A percentile compares a stretch with the other conserved stretches of the same genome.
These are phyloP conservation scores for Kitagawia praeruptora DNA, from an alignment of 129 eudicot genomes.

Conservation along the genomic window DNA sequence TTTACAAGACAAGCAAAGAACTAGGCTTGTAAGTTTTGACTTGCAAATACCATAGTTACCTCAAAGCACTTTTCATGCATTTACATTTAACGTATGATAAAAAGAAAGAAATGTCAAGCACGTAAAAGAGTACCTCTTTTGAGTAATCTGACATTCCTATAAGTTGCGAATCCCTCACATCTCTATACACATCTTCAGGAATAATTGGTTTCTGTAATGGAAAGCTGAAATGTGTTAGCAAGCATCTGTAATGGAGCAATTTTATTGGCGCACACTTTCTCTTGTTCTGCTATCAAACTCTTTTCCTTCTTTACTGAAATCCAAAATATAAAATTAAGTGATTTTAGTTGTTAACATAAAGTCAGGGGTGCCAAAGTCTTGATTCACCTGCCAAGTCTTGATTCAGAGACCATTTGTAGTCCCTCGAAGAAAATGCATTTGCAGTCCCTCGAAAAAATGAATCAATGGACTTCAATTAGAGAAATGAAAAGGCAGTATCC, in stretches of 20 bases:
- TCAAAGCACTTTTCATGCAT: background rate
- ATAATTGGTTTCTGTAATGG: conserved; percentile 77
- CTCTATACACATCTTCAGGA: conserved; percentile 68
- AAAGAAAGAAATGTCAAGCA: background rate
- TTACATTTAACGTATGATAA: background rate
- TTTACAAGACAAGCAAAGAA: background rate
- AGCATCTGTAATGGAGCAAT: background rate
- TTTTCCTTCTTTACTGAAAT: too few relatives aligned
- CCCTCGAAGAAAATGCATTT: too few relatives aligned
- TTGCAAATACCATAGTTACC: background rate
- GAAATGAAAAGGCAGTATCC: too few relatives aligned
- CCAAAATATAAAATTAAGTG: too few relatives aligned
- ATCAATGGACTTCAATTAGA: too few relatives aligned
- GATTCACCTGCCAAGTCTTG: too few relatives aligned
- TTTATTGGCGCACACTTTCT: too few relatives aligned
- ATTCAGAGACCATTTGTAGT: too few relatives aligned
- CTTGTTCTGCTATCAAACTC: too few relatives aligned
- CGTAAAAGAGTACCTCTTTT: conserved; percentile 51
- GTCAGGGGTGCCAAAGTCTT: too few relatives aligned
- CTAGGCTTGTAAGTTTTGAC: background rate
- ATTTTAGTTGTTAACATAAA: too few relatives aligned
- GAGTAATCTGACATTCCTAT: conserved; percentile 89
- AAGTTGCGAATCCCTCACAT: conserved; percentile 79
- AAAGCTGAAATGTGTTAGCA: conserved; percentile 10
- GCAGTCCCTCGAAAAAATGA: too few relatives aligned